Evolutionary conservation across 441 rosid species (phyloP).

Genomic region (Manihot esculenta): DNA sequence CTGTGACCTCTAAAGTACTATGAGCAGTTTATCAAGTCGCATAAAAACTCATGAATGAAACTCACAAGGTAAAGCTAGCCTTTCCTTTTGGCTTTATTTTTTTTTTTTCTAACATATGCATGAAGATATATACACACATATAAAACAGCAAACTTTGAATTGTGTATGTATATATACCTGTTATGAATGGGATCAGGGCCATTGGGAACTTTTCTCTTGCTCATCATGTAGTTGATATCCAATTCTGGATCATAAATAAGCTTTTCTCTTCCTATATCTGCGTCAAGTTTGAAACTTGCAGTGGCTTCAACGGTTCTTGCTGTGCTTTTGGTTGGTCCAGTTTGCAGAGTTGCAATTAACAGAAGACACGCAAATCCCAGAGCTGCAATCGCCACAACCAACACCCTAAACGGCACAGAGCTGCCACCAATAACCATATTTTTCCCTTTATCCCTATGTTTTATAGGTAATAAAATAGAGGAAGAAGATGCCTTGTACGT

Average conservation of each 20-base stretch:
- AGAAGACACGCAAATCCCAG: conserved; percentile 35
- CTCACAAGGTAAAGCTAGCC: no score
- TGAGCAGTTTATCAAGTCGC: no score
- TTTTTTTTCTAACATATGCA: no score
- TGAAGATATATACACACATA: no score
- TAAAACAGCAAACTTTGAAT: background rate
- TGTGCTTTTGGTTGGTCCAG: conserved; percentile 16
- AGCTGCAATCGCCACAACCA: conserved; percentile 26
- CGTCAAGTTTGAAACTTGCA: conserved; percentile 18
- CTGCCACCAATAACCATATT: conserved; percentile 25
- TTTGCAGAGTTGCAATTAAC: conserved; percentile 30
- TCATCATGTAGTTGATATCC: conserved; percentile 51
- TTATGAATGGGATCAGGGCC: conserved; percentile 97
- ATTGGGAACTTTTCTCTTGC: conserved; percentile 82
- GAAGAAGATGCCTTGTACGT: conserved; percentile 9
- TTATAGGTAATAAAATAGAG: background rate
- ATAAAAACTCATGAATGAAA: no score
- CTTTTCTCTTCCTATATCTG: conserved; percentile 27
- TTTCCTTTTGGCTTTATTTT: no score
- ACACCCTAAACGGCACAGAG: conserved; percentile 20
- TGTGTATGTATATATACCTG: conserved; percentile 41
- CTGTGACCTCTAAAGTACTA: no score
- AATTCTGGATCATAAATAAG: conserved; percentile 34
- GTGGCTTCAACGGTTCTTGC: background rate
- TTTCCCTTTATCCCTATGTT: conserved; percentile 1